Base-by-base conservation (phyloP, 768 basidiomycete genomes). In the Hysterangium stoloniferum region DNA sequence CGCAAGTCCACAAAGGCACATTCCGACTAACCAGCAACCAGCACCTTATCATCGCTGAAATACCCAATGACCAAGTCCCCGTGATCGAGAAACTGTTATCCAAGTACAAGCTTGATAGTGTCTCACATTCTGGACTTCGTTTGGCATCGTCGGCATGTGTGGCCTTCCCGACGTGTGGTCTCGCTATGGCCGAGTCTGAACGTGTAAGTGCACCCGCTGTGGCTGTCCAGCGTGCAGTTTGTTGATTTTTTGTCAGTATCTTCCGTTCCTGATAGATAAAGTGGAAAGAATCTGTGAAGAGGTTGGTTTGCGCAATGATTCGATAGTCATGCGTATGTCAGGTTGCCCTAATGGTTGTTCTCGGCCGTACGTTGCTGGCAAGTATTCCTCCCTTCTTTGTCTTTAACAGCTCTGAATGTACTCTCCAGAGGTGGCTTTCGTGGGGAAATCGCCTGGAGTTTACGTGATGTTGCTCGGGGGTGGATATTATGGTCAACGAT, bases 261-360 rank as follows among this genome's bases (percentile, higher is more conserved):
- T 99, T 11, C 96, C 95, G 13, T 60, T 97, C 12, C 81, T 98
- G 34, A 75, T 98, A 52, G 84, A 90, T 68, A 97, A 97, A 69
- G 85, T 98, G 15, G 95, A 99, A 71, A 81, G 82, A 68, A 85
- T 97, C 5, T 89, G 87, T 61, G 96, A 98, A 65, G 88, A 93
- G 64, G 86, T 82, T 58, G 95, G 95, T 17, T 72, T 98, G 35
- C 76, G 95, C 40, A 84, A 96, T 63, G 95, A 99, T 66, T 82
- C 86, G 2, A 95, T 98, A 57, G 81, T 97, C 54, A 97, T 99
- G 95, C 80, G 95, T 47, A 97, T 98, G 94, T 97, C 94, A 12
- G 95, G 95, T 44, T 97, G 94, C 58, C 90, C 90, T 2, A 93
- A 92, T 59, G 91, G 90, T 32, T 93, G 93, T 64, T 89, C 94